Conservation (phyloP, 352 stramenopile genomes). For the Globisporangium nagaii region DNA sequence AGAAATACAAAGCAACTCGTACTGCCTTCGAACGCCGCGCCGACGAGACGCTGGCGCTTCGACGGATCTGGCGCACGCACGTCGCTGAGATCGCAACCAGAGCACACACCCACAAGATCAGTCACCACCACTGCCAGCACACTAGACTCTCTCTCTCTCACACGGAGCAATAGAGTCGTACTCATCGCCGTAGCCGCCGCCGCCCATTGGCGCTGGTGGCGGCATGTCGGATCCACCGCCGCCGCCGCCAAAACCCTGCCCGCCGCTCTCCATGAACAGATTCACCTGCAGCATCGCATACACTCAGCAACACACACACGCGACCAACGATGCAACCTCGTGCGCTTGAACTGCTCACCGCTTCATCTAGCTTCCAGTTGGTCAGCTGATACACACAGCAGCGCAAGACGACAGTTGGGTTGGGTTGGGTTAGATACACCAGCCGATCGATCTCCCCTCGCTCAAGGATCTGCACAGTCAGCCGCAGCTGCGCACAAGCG, state of each 20-base stretch:
- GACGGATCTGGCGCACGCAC: slow-evolving; percentile 76
- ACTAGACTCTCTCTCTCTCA: background rate
- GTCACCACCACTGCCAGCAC: background rate
- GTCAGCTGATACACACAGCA: slow-evolving; percentile 35
- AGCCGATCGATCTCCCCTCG: too few species aligned
- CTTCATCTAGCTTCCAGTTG: slow-evolving; percentile 70
- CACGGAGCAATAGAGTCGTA: slow-evolving; percentile 10
- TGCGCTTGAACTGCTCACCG: too few species aligned
- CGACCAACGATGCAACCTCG: background rate
- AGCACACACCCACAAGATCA: background rate
- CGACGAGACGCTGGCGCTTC: slow-evolving; percentile 78
- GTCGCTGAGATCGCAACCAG: slow-evolving; percentile 24
- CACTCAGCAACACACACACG: background rate
- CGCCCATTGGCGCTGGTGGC: slow-evolving; percentile 26
- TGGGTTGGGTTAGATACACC: too few species aligned
- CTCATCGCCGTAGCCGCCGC: slow-evolving; percentile 29
- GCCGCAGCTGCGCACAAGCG: background rate
- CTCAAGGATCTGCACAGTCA: too few species aligned
- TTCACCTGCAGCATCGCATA: slow-evolving; percentile 38
- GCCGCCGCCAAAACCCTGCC: slow-evolving; percentile 20
- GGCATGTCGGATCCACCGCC: slow-evolving; percentile 6
- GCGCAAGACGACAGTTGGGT: slow-evolving; percentile 4
- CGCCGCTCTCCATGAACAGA: slow-evolving; percentile 80
- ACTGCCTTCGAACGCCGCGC: slow-evolving; percentile 39
- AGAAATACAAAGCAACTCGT: slow-evolving; percentile 2